Evolutionary conservation across 257 asterid genomes (phyloP).

Genomic region (Plantago elongata): DNA sequence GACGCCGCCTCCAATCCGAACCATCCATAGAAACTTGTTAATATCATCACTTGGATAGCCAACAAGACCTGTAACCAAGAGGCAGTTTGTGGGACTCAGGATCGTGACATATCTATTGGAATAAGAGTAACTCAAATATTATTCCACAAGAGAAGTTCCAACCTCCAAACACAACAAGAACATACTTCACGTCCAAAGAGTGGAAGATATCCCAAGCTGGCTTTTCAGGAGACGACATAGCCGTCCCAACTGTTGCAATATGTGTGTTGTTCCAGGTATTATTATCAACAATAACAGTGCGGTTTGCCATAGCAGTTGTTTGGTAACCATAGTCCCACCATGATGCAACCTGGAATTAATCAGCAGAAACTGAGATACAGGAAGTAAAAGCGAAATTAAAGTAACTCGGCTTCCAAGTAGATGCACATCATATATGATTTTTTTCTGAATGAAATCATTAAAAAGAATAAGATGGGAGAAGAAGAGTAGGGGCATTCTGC

Average conservation of each 20-base stretch:
- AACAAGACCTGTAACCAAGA: constrained; percentile 70
- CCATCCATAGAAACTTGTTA: constrained; percentile 99
- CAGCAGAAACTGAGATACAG: constrained; percentile 23
- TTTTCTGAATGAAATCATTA: too few relatives aligned
- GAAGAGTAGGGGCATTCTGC: too few relatives aligned
- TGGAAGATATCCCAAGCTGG: constrained; percentile 96
- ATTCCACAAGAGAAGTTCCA: constrained; percentile 22
- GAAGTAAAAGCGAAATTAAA: neutral
- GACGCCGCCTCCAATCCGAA: constrained; percentile 97
- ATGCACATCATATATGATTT: neutral
- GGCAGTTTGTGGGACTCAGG: constrained; percentile 19
- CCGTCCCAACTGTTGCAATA: constrained; percentile 99
- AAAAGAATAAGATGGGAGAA: too few relatives aligned
- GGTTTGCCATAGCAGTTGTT: constrained; percentile 99
- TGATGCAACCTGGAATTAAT: constrained; percentile 79
- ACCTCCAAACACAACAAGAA: constrained; percentile 99
- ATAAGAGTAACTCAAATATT: constrained; percentile 3
- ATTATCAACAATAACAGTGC: constrained; percentile 95
- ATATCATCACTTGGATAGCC: constrained; percentile 99
- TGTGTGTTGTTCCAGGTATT: constrained; percentile 99
- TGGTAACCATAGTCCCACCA: constrained; percentile 99
- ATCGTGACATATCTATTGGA: neutral
- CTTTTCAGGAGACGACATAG: constrained; percentile 99
- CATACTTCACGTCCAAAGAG: constrained; percentile 97
- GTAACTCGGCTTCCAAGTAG: neutral